A percentile compares a stretch with the other conserved stretches of the same genome.
These are phyloP conservation scores for Trametes coccinea DNA, from an alignment of 768 basidiomycete genomes.

Conservation along the genomic window DNA sequence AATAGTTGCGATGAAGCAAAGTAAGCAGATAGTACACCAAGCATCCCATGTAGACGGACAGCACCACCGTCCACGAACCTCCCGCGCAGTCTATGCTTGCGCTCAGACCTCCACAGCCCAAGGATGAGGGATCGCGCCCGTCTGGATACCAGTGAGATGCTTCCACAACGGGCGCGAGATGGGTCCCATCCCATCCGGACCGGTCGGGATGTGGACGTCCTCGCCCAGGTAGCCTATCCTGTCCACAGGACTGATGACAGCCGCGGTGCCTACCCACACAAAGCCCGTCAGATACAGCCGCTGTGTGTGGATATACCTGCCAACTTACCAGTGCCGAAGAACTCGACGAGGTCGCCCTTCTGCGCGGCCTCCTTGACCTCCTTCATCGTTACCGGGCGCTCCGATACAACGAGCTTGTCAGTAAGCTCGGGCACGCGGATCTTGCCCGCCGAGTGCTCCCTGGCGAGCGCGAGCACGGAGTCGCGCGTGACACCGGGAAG, in stretches of 20 bases:
- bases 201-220: conserved; percentile 57
- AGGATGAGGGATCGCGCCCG: conserved; percentile 67
- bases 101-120: conserved; percentile 67
- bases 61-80: neutral
- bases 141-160: conserved; percentile 64
- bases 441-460: conserved; percentile 55
- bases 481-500: conserved; percentile 72
- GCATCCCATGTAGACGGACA: neutral
- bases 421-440: conserved; percentile 51
- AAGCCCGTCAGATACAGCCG: too few relatives aligned
- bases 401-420: conserved; percentile 56
- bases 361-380: conserved; percentile 59
- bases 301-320: too few relatives aligned
- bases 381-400: conserved; percentile 73
- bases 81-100: neutral
- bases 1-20: too few relatives aligned
- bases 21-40: too few relatives aligned
- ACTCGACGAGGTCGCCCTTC: conserved; percentile 46
- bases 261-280: conserved; percentile 45
- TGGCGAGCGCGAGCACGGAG: conserved; percentile 49
- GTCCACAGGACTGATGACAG: conserved; percentile 51
- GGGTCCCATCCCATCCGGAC: conserved; percentile 75
- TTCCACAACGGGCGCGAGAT: conserved; percentile 51
- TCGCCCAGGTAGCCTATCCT: conserved; percentile 59
- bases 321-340: conserved; percentile 46